These are phyloP conservation scores for Gamarada debralockiae DNA, from an alignment of 495 filamentous ascomycete species.

Conservation along the genomic window DNA sequence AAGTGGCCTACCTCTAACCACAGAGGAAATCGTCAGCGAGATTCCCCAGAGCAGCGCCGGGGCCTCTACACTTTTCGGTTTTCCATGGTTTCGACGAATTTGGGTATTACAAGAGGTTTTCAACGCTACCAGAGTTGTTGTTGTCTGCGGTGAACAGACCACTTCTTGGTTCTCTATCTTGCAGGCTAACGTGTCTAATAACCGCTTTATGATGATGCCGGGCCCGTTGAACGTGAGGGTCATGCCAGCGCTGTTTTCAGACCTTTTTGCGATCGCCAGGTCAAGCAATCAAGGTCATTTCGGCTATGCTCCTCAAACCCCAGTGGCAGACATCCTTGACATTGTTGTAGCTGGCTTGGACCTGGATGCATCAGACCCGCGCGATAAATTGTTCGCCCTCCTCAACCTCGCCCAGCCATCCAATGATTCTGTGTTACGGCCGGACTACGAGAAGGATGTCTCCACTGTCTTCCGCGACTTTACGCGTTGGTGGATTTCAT, in stretches of 20 bases:
- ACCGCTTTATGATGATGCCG: neutral
- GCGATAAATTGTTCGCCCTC: slow-evolving; percentile 1
- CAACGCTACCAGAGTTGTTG: slow-evolving; percentile 3
- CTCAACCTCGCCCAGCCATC: neutral
- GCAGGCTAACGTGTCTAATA: neutral
- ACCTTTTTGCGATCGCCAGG: no score
- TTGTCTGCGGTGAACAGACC: neutral
- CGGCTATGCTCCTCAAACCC: no score
- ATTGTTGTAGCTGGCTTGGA: slow-evolving; percentile 1
- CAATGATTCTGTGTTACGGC: neutral
- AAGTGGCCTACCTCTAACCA: no score
- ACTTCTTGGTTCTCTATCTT: neutral
- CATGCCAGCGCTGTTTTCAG: no score
- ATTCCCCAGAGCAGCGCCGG: no score
- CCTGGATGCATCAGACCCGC: neutral
- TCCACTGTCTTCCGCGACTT: neutral
- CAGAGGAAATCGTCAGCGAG: no score
- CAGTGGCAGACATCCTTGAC: neutral
- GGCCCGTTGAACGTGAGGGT: neutral
- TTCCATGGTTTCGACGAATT: slow-evolving; percentile 26
- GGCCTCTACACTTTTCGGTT: no score
- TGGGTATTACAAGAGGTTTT: slow-evolving; percentile 25
- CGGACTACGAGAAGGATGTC: neutral
- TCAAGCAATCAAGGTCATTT: no score
- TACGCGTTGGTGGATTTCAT: slow-evolving; percentile 1